Base-by-base conservation (phyloP, 106 monocot genomes). In the Apostasia shenzhenica region DNA sequence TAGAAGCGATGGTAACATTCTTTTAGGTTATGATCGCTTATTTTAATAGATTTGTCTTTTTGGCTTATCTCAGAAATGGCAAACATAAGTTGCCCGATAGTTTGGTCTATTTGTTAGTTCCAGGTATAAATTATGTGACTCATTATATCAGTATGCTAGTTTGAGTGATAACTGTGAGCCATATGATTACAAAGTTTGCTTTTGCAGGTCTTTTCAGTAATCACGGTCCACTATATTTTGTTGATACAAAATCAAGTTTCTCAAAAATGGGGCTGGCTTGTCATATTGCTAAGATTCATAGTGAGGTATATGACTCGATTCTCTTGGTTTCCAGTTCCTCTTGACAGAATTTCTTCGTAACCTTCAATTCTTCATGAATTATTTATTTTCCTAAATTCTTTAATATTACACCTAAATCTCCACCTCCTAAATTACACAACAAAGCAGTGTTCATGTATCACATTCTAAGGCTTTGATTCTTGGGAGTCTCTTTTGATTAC, bases 261-360 rank as follows among this genome's bases (percentile, higher is more conserved):
- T 99, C 99, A 76, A 99, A 93, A 80, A 93, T 90, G 93, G 93
- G 99, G 63, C 73, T 99, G 55, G 59, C 83, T 55, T 99, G 99
- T 61, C 99, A 99, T 63, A 99, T 99, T 60, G 93, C 93, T 10
- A 99, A 88, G 61, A 99, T 99, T 72, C 99, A 99, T 61, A 93
- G 93, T 65, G 99, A 99, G 93, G 93, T 93, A 73, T 46, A 62
- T 78, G 2, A 69, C 42, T 54, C 8, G 47, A 44, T 52, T 4
- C 37, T 43, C 54, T 12, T 72, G 9, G 3, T 42, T 53, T 42
- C 50, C 45, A 70, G 8, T 26, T 71, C 48, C 56, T 56, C n/a
- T n/a, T n/a, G n/a, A 26, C 26, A 26, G 26, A 26, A 26, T 26
- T 26, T 26, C 26, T 26, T 26, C 26, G 26, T 26, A 26, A 26